These are phyloP conservation scores for Phytophthora cryptogea DNA, from an alignment of 352 stramenopile genomes.

Conservation along the genomic window DNA sequence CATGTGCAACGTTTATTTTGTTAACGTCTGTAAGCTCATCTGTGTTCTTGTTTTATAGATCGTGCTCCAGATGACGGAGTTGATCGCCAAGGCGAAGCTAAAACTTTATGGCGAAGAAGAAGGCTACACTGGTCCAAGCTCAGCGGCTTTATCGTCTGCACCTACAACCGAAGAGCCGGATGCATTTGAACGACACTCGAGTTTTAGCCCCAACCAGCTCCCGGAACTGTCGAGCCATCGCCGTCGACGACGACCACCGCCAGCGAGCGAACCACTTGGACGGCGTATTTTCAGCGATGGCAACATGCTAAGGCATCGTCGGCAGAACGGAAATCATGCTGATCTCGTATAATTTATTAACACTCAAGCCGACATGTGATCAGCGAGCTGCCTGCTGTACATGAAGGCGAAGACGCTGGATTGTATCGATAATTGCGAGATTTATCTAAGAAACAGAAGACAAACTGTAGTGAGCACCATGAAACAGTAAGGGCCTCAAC, in stretches of 20 bases:
- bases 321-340: constrained; percentile 15
- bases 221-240: constrained; percentile 11
- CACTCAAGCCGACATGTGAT: not conserved
- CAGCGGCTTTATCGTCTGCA: constrained; percentile 7
- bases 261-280: constrained; percentile 33
- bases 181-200: constrained; percentile 20
- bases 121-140: not conserved
- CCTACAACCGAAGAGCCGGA: constrained; percentile 7
- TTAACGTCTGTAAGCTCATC: constrained; percentile 4
- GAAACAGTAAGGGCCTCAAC: too few species aligned
- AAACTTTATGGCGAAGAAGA: constrained; percentile 36
- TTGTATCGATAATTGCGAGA: constrained; percentile 60
- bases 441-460: constrained; percentile 52
- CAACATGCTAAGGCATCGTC: constrained; percentile 33
- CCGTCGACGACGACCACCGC: constrained; percentile 24
- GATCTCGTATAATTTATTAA: constrained; percentile 23
- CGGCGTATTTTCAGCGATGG: constrained; percentile 26
- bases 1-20: not conserved
- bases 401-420: constrained; percentile 48
- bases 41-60: constrained; percentile 31
- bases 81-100: constrained; percentile 47
- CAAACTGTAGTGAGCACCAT: not conserved
- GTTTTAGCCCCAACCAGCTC: constrained; percentile 15
- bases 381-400: constrained; percentile 27
- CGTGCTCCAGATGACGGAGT: constrained; percentile 61